Conservation (phyloP, 208 protist genomes). For the Leishmania major region DNA sequence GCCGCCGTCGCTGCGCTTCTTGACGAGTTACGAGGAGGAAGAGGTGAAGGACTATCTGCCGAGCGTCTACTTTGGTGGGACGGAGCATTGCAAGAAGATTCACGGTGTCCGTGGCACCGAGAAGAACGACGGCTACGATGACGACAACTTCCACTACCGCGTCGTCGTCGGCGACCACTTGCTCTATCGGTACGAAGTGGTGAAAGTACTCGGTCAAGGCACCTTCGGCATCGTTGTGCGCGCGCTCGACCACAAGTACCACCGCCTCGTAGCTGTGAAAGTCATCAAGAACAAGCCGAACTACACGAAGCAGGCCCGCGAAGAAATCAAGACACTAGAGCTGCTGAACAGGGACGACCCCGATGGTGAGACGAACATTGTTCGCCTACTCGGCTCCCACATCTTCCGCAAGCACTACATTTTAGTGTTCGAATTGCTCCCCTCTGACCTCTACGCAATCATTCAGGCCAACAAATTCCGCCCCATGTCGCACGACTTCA, state of each 20-base stretch:
- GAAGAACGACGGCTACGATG: constrained; percentile 94
- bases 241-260: constrained; percentile 69
- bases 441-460: constrained; percentile 71
- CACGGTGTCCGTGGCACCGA: constrained; percentile 35
- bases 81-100: constrained; percentile 61
- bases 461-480: constrained; percentile 74
- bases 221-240: constrained; percentile 92
- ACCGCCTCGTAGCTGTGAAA: constrained; percentile 76
- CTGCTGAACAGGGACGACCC: constrained; percentile 66
- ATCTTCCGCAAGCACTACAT: constrained; percentile 79
- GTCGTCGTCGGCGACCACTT: constrained; percentile 93
- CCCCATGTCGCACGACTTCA: constrained; percentile 71
- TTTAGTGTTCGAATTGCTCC: constrained; percentile 80
- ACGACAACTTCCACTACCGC: constrained; percentile 93
- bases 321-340: constrained; percentile 83
- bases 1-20: constrained; percentile 32
- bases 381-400: constrained; percentile 65
- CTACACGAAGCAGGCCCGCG: constrained; percentile 83
- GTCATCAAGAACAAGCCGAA: constrained; percentile 84
- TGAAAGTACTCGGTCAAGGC: constrained; percentile 80
- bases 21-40: constrained; percentile 69
- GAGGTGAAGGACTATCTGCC: constrained; percentile 68
- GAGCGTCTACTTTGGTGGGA: constrained; percentile 71
- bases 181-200: constrained; percentile 90
- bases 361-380: constrained; percentile 62